A percentile compares a stretch with the other conserved stretches of the same genome.
Evolutionary conservation across 2,329 filamentous ascomycete genomes (phyloP).

Genomic region (Dactylellina sp.): DNA sequence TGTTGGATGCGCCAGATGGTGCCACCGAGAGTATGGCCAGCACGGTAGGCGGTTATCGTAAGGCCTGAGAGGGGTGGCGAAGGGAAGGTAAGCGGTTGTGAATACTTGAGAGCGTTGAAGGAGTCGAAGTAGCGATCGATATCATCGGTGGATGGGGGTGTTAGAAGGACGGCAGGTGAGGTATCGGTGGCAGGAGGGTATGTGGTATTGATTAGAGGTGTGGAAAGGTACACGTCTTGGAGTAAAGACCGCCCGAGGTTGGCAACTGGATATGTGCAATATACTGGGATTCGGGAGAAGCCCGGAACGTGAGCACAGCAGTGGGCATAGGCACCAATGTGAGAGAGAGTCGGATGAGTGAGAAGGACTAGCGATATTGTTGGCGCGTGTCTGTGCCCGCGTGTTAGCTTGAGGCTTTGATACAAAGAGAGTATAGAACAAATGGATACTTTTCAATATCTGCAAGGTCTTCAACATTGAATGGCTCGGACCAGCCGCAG

Average conservation of each 20-base stretch:
- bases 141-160: constrained; percentile 82
- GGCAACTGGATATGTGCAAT: constrained; percentile 92
- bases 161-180: constrained; percentile 67
- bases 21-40: constrained; percentile 92
- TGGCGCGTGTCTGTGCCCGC: constrained; percentile 77
- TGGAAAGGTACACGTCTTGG: constrained; percentile 91
- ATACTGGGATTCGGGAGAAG: constrained; percentile 91
- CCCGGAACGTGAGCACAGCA: constrained; percentile 96
- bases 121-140: constrained; percentile 91
- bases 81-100: constrained; percentile 87
- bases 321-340: constrained; percentile 92
- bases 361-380: constrained; percentile 93
- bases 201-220: constrained; percentile 67
- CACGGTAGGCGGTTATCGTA: constrained; percentile 95
- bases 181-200: constrained; percentile 65
- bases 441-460: constrained; percentile 84
- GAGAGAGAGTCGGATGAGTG: constrained; percentile 90
- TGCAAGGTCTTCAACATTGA: constrained; percentile 82
- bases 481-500: constrained; percentile 94
- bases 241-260: constrained; percentile 89
- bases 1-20: constrained; percentile 99
- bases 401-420: constrained; percentile 13
- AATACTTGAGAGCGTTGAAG: constrained; percentile 94
- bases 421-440: constrained; percentile 39
- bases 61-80: constrained; percentile 69